Conservation (phyloP, 2,329 filamentous ascomycete genomes). For the Trichoderma guizhouense region DNA sequence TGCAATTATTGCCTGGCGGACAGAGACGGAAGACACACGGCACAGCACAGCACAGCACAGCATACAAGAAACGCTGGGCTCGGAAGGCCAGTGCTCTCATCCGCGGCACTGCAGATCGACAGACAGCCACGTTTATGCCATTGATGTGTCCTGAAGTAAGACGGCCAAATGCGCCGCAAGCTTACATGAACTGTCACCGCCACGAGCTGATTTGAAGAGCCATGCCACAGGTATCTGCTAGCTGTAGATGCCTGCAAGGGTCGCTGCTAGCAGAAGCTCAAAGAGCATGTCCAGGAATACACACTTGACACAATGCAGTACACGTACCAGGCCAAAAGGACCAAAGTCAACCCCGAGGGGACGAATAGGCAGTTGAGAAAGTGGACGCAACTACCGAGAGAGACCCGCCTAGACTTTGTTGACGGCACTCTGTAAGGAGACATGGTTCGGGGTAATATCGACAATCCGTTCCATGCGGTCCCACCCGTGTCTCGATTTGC, state of each 20-base stretch:
- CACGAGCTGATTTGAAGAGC: neutral
- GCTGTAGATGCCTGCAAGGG: neutral
- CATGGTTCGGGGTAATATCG: conserved; percentile 13
- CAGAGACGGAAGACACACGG: neutral
- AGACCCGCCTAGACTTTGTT: neutral
- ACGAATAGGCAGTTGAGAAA: neutral
- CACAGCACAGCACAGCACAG: neutral
- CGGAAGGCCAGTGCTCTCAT: neutral
- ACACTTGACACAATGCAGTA: neutral
- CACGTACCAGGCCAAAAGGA: neutral
- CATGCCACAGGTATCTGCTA: neutral
- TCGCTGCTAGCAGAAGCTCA: neutral
- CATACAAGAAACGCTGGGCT: neutral
- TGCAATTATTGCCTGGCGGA: neutral
- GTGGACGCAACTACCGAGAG: neutral
- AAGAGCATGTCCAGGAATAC: neutral
- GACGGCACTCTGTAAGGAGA: neutral
- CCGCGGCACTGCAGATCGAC: neutral
- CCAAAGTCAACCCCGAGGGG: neutral
- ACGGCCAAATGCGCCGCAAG: neutral
- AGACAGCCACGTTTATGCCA: neutral
- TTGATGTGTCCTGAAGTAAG: neutral
- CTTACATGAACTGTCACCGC: neutral
- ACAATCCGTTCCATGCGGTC: neutral
- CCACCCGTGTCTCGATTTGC: neutral